These are phyloP conservation scores for Parmales sp. DNA, from an alignment of 108 stramenopile species.

Conservation along the genomic window DNA sequence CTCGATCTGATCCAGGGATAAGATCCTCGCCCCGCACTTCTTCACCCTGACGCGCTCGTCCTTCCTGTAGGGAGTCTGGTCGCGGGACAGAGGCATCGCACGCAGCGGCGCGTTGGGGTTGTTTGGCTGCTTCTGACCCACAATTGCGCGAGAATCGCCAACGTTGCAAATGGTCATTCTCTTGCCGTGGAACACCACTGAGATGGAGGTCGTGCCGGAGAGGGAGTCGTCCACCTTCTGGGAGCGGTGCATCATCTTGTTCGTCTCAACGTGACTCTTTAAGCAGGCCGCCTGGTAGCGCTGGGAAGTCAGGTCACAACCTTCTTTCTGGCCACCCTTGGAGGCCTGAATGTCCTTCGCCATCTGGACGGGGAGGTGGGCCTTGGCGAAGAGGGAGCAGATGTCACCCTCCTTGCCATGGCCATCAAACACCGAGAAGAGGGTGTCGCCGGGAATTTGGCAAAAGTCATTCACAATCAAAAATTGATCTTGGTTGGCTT, in stretches of 20 bases:
- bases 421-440: slow-evolving; percentile 81
- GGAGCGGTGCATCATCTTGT: slow-evolving; percentile 48
- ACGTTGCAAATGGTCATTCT: slow-evolving; percentile 85
- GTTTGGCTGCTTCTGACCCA: neutral
- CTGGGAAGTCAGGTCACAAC: slow-evolving; percentile 37
- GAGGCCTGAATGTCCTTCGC: slow-evolving; percentile 15
- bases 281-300: slow-evolving; percentile 38
- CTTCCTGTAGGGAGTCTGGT: slow-evolving; percentile 76
- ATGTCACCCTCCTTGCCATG: slow-evolving; percentile 74
- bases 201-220: slow-evolving; percentile 86
- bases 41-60: slow-evolving; percentile 70
- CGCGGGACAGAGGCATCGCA: slow-evolving; percentile 62
- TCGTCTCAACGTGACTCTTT: slow-evolving; percentile 57
- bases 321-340: slow-evolving; percentile 18
- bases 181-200: slow-evolving; percentile 65
- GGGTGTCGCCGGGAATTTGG: slow-evolving; percentile 35
- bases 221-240: slow-evolving; percentile 73
- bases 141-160: slow-evolving; percentile 31
- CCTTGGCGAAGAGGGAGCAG: slow-evolving; percentile 60
- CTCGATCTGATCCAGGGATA: slow-evolving; percentile 67
- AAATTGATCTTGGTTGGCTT: slow-evolving; percentile 81
- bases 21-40: slow-evolving; percentile 54
- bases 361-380: slow-evolving; percentile 41
- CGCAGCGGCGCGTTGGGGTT: neutral
- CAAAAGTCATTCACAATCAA: slow-evolving; percentile 42